Evolutionary conservation across 75 land plant genomes (phyloP).

Genomic region (Larix kaempferi): DNA sequence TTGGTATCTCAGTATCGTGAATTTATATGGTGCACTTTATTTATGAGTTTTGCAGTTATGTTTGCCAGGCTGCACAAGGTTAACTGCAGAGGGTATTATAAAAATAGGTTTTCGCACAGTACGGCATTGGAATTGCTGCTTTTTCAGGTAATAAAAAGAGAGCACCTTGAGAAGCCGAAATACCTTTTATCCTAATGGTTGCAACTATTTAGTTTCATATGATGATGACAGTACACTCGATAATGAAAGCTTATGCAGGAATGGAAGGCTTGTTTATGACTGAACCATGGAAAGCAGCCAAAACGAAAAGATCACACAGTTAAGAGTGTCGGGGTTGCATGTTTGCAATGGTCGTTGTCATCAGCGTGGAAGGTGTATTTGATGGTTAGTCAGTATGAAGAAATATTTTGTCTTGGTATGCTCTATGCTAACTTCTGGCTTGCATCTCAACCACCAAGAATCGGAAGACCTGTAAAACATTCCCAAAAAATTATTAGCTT

Average conservation of each 20-base stretch:
- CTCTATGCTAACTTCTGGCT: constrained; percentile 56
- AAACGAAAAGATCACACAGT: constrained; percentile 11
- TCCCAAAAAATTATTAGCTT: not conserved
- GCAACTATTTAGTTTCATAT: constrained; percentile 15
- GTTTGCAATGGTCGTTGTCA: constrained; percentile 62
- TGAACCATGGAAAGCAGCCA: constrained; percentile 59
- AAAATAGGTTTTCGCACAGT: constrained; percentile 23
- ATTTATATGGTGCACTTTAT: not conserved
- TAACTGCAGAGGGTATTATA: constrained; percentile 60
- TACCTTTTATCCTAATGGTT: constrained; percentile 32
- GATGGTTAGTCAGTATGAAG: constrained; percentile 46
- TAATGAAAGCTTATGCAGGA: constrained; percentile 60
- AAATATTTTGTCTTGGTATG: constrained; percentile 56
- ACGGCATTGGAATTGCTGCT: constrained; percentile 16
- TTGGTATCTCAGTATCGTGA: not conserved
- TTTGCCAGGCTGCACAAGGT: constrained; percentile 65
- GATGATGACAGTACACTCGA: constrained; percentile 65
- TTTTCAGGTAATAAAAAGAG: constrained; percentile 54
- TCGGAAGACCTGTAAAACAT: constrained; percentile 17
- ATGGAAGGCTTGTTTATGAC: constrained; percentile 63
- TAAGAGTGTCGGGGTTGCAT: constrained; percentile 63
- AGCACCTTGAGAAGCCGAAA: constrained; percentile 49
- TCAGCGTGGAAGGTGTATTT: constrained; percentile 69
- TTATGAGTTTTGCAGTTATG: constrained; percentile 41
- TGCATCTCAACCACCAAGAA: constrained; percentile 22